Evolutionary conservation across 495 filamentous ascomycete species (phyloP), one percentile per base, ranked within the genome.

Genomic region (Penicillium mononematosum): DNA sequence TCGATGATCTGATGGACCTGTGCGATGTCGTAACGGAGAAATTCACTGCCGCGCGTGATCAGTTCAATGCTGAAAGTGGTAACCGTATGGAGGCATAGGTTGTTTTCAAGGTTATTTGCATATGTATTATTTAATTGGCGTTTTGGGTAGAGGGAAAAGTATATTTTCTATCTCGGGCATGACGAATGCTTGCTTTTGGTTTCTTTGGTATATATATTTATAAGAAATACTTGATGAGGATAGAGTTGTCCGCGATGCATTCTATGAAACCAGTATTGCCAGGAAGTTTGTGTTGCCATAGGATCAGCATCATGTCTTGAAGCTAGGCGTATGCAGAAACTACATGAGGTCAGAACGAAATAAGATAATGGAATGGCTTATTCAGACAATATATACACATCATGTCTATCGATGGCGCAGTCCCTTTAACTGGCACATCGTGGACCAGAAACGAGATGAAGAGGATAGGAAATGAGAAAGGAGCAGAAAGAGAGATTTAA

Each of bases 11-110:
- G 41, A 87, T 90, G 75, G 91, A 92, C 43, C 79, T 98, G 24
- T 98, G 94, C 63, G 91, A 96, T 69, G 87, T 96, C 16, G 90
- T 98, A 4, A 81, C 84, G 19, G 89, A 95, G 25, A 91, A 92
- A 65, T 98, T 96, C 72, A 83, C 82, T 29, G 73, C 58, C 16
- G 79, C 86, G 22, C 78, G 86, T 46, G 81, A 89, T 45, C 77
- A 81, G 2, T 92, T 88, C 68, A 80, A 79, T 44, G 81, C 72
- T 16, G 62, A 68, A 46, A 62, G 70, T 58, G 66, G 50, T 7
- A 63, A 75, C 61, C 58, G 61, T 45, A 78, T 78, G 75, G 58
- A 68, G 59, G 62, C 67, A 14, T 79, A 65, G 43, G 16, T 46
- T 19, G 10, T 41, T 39, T n/a, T 0, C 24, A 25, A 25, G 27